Evolutionary conservation across 2,329 filamentous ascomycete species (phyloP), one percentile per base, ranked within the genome.

Genomic region (Talaromyces pinophilus): DNA sequence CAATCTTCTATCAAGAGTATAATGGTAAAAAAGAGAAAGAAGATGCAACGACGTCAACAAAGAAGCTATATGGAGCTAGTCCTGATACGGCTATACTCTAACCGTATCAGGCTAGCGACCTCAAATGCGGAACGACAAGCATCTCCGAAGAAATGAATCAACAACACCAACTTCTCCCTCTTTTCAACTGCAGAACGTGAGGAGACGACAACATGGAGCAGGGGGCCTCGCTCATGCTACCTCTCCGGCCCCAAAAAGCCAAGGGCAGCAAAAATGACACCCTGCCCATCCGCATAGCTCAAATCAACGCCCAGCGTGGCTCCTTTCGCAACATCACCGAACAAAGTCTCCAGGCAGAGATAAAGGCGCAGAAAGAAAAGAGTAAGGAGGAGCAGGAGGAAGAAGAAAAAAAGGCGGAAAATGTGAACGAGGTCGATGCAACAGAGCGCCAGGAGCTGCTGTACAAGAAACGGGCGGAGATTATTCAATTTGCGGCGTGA

Each of bases 241-340:
- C 88, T 10, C 80, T 93, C 67, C 86, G 87, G 66, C 86, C 90
- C 50, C 87, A 73, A 5, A 63, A 70, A 7, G 71, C 76, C 65
- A 69, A 72, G 70, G 65, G 83, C 80, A 72, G 85, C 82, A 79
- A 86, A 81, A 73, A 83, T 82, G 73, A 86, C 74, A 85, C 84
- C 57, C 83, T 97, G n/a, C 83, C 86, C 65, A 86, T 90, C 57
- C 90, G 94, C 71, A 92, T 97, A 71, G 82, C 85, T 66, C 92
- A 93, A 70, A 90, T 97, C 73, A 91, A 93, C 71, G 79, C 82
- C 52, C 89, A 96, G 73, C 89, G 91, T 67, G 92, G 92, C 15
- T 91, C 92, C 28, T 96, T 98, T 75, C 89, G 92, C 67, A 84
- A 89, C 71, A 84, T 98, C 69, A 92, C 88, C 60, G 91, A 96